These are phyloP conservation scores for Insectozyma bohioensis DNA, from an alignment of 1,139 yeast genomes.

Conservation along the genomic window DNA sequence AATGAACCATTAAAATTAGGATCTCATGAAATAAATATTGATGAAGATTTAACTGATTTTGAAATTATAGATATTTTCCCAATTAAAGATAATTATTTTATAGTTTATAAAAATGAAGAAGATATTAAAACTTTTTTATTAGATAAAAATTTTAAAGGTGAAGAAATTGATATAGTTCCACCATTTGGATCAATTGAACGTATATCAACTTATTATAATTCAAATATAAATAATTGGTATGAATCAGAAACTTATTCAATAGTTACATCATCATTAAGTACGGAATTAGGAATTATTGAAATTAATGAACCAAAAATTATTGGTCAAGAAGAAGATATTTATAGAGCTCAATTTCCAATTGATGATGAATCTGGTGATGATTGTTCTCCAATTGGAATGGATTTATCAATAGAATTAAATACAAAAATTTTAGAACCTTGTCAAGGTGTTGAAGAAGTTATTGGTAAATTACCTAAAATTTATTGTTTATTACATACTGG, in stretches of 20 bases:
- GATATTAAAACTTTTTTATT: constrained; percentile 14
- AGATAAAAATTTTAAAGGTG: constrained; percentile 8
- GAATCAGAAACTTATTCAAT: constrained; percentile 28
- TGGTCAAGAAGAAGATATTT: constrained; percentile 54
- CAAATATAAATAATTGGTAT: constrained; percentile 46
- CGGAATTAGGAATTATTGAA: constrained; percentile 47
- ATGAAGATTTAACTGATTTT: constrained; percentile 5
- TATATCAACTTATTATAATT: constrained; percentile 47
- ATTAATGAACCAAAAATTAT: constrained; percentile 7
- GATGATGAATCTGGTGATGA: constrained; percentile 65
- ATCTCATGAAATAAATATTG: constrained; percentile 1
- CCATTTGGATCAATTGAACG: constrained; percentile 59
- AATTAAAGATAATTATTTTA: constrained; percentile 2
- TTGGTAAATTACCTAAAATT: constrained; percentile 58
- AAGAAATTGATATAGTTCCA: constrained; percentile 45
- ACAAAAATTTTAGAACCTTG: constrained; percentile 51
- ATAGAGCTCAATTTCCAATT: constrained; percentile 71
- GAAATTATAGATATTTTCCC: constrained; percentile 6
- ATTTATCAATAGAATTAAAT: constrained; percentile 52
- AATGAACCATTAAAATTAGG: constrained; percentile 2
- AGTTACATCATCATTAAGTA: constrained; percentile 60
- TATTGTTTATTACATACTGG: constrained; percentile 67
- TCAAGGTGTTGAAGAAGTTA: constrained; percentile 52
- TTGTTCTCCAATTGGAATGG: constrained; percentile 68
- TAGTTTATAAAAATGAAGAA: constrained; percentile 6